A percentile compares a stretch with the other conserved stretches of the same genome.
phyloP scores from a whole-genome alignment of 2,329 filamentous ascomycete genomes.

The Arthrobotrys entomopaga region DNA sequence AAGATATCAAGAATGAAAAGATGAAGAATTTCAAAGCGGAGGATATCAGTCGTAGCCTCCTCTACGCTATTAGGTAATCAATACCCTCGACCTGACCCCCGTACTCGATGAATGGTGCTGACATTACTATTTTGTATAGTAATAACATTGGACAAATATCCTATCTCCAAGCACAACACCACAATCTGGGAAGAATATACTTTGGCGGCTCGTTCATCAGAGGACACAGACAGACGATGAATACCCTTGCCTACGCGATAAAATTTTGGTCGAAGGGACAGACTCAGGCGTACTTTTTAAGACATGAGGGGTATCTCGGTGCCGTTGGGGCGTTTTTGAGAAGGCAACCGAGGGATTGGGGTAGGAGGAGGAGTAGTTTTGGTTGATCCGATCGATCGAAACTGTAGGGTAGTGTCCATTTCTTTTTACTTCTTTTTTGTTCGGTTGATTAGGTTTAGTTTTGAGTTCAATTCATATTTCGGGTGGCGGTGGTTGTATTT shows the following conservation, averaged over 20 bases:
- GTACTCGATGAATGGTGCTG: constrained; percentile 8
- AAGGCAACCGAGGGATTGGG: constrained; percentile 44
- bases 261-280: constrained; percentile 95
- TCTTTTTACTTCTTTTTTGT: constrained; percentile 1
- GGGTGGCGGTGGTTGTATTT: constrained; percentile 15
- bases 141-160: constrained; percentile 99
- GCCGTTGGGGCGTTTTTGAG: constrained; percentile 87
- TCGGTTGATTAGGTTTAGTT: constrained; percentile 2
- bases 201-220: constrained; percentile 97
- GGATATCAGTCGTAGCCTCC: constrained; percentile 88
- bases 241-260: constrained; percentile 95
- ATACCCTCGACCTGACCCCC: constrained; percentile 37
- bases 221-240: constrained; percentile 96
- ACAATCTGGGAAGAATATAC: constrained; percentile 90
- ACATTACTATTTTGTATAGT: constrained; percentile 64
- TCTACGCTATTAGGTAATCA: constrained; percentile 89
- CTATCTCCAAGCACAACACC: constrained; percentile 95
- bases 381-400: background rate
- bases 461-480: constrained; percentile 17
- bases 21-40: constrained; percentile 72
- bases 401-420: background rate
- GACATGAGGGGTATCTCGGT: constrained; percentile 95
- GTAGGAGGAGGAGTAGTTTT: constrained; percentile 49
- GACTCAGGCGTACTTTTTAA: constrained; percentile 94
- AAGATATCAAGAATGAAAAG: constrained; percentile 31